These are phyloP conservation scores for Climacium dendroides DNA, from an alignment of 225 moss, liverwort and hornwort species.

Conservation along the genomic window DNA sequence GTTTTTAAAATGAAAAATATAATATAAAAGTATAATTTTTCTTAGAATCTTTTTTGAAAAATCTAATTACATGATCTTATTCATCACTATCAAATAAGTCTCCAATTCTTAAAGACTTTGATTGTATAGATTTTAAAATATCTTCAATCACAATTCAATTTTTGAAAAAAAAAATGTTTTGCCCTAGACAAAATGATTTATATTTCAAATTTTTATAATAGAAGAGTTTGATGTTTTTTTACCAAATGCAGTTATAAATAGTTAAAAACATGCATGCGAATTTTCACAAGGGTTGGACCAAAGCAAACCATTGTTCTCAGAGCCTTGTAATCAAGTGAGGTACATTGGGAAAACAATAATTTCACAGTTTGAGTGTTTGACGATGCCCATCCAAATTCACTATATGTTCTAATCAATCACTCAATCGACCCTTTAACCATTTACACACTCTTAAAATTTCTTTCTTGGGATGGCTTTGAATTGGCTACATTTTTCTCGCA, in stretches of 20 bases:
- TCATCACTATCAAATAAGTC: neutral
- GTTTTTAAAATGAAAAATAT: fast-evolving
- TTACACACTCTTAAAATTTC: neutral
- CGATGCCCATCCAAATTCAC: too few species aligned
- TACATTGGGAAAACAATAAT: neutral
- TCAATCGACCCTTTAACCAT: fast-evolving
- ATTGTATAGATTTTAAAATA: fast-evolving
- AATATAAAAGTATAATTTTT: neutral
- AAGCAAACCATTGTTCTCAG: neutral
- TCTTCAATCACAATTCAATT: neutral
- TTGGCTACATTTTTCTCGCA: neutral
- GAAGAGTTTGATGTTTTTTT: fast-evolving
- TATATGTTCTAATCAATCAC: neutral
- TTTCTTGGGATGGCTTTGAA: neutral
- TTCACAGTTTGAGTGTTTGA: too few species aligned
- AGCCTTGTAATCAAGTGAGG: neutral
- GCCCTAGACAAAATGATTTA: fast-evolving
- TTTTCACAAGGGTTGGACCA: fast-evolving
- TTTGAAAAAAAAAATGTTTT: neutral
- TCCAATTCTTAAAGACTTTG: neutral
- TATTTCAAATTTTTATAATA: neutral
- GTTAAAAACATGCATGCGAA: neutral
- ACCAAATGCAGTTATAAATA: neutral
- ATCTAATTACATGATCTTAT: neutral
- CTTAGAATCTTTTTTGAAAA: neutral